A percentile compares a stretch with the other conserved stretches of the same genome.
These are phyloP conservation scores for Monosporascus ibericus DNA, from an alignment of 2,329 filamentous ascomycete species.

Conservation along the genomic window DNA sequence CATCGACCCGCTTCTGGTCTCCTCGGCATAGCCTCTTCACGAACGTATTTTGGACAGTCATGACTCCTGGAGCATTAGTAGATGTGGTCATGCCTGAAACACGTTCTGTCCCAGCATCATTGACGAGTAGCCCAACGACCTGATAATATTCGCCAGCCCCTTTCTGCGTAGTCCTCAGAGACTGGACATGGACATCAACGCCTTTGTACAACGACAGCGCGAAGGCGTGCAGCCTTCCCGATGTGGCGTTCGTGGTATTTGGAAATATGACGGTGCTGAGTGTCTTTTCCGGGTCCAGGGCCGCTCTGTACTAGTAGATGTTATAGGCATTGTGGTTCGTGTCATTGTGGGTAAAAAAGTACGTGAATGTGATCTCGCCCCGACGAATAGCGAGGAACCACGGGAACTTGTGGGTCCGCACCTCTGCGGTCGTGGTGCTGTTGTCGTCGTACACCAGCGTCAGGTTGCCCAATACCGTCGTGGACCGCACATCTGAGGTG, in stretches of 20 bases:
- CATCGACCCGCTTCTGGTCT: constrained; percentile 30
- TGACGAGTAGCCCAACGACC: constrained; percentile 34
- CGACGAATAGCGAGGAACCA: constrained; percentile 38
- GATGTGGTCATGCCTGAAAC: constrained; percentile 24
- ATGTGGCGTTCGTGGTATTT: constrained; percentile 27
- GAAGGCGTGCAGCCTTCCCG: constrained; percentile 36
- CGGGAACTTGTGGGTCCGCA: constrained; percentile 38
- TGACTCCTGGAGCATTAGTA: not conserved
- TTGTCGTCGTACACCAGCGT: constrained; percentile 37
- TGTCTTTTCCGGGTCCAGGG: constrained; percentile 30
- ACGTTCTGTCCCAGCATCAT: constrained; percentile 28
- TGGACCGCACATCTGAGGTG: constrained; percentile 32
- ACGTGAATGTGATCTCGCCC: constrained; percentile 39
- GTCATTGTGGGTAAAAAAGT: constrained; percentile 31
- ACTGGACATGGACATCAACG: constrained; percentile 27
- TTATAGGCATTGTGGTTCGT: constrained; percentile 37
- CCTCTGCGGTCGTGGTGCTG: constrained; percentile 31
- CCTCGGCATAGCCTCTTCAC: constrained; percentile 32
- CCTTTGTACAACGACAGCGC: constrained; percentile 31
- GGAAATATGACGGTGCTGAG: constrained; percentile 35
- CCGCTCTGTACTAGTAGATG: constrained; percentile 38
- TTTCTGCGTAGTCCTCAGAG: constrained; percentile 37
- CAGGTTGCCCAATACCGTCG: constrained; percentile 33
- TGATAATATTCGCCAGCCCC: constrained; percentile 30
- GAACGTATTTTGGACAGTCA: constrained; percentile 14